These are phyloP conservation scores for Alternaria consortialis DNA, from an alignment of 2,329 filamentous ascomycete species.

Conservation along the genomic window DNA sequence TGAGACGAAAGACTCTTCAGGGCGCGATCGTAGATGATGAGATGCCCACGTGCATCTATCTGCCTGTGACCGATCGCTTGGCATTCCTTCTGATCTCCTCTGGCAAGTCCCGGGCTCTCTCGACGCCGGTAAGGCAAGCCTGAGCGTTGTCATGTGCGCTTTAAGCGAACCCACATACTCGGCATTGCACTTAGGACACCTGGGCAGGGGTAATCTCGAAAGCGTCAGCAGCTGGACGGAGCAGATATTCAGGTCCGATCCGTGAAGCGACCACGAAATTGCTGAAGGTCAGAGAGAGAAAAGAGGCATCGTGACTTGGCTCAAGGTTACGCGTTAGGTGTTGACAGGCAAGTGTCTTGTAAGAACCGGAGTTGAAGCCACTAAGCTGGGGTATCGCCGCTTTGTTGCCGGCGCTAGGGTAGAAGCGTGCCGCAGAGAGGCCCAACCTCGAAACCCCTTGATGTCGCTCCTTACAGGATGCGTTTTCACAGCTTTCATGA, in stretches of 20 bases:
- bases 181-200: neutral
- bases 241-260: neutral
- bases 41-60: slow-evolving; percentile 1
- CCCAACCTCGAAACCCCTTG: neutral
- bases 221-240: neutral
- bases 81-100: neutral
- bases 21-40: neutral
- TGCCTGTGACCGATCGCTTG: neutral
- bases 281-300: neutral
- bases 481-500: neutral
- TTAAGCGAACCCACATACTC: slow-evolving; percentile 9
- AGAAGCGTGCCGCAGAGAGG: neutral
- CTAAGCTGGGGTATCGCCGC: neutral
- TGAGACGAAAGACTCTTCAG: neutral
- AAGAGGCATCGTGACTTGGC: neutral
- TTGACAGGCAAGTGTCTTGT: slow-evolving; percentile 2
- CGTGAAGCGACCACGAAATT: neutral
- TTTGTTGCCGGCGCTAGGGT: slow-evolving; percentile 3
- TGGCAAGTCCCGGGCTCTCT: neutral
- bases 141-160: neutral
- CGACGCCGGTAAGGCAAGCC: neutral
- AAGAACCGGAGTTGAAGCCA: neutral
- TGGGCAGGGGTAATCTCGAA: neutral
- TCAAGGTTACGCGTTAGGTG: neutral
- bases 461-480: neutral